Conservation (phyloP, 2,329 filamentous ascomycete species). For the Neofusicoccum laricinum region DNA sequence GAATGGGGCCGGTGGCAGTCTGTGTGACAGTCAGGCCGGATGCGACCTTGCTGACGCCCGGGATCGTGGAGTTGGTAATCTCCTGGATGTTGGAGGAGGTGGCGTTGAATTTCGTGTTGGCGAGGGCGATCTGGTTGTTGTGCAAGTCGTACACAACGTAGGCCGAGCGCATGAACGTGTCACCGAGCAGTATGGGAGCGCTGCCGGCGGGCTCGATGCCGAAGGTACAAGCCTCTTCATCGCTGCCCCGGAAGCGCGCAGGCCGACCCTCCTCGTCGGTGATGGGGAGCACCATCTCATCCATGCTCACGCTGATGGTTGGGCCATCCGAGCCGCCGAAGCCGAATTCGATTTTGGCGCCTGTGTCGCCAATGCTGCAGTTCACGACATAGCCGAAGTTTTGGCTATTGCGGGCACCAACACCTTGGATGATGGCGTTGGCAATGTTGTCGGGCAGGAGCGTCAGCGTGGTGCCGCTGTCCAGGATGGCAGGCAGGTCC, state of each 20-base stretch:
- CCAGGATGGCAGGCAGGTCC: slow-evolving; percentile 51
- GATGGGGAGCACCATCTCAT: slow-evolving; percentile 11
- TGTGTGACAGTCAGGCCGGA: slow-evolving; percentile 6
- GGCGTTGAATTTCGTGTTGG: slow-evolving; percentile 10
- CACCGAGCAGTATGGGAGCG: slow-evolving; percentile 49
- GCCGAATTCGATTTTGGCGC: slow-evolving; percentile 4
- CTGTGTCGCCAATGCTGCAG: slow-evolving; percentile 1
- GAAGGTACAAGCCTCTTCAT: neutral
- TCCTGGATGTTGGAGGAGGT: slow-evolving; percentile 66
- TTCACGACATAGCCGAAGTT: neutral
- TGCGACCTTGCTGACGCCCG: neutral
- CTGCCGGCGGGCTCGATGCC: slow-evolving; percentile 11
- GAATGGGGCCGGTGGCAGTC: slow-evolving; percentile 12
- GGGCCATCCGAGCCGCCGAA: slow-evolving; percentile 13
- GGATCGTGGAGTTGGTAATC: slow-evolving; percentile 13
- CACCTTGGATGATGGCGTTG: slow-evolving; percentile 8
- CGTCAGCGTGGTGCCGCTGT: slow-evolving; percentile 66
- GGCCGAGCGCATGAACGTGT: slow-evolving; percentile 71
- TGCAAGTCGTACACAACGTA: slow-evolving; percentile 64
- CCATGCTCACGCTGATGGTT: neutral
- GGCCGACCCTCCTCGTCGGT: neutral
- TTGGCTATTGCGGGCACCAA: neutral
- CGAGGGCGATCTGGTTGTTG: slow-evolving; percentile 14
- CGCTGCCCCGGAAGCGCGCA: neutral
- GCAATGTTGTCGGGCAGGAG: slow-evolving; percentile 58